Conservation (phyloP, 352 stramenopile species). For the Phytophthora nicotianae region DNA sequence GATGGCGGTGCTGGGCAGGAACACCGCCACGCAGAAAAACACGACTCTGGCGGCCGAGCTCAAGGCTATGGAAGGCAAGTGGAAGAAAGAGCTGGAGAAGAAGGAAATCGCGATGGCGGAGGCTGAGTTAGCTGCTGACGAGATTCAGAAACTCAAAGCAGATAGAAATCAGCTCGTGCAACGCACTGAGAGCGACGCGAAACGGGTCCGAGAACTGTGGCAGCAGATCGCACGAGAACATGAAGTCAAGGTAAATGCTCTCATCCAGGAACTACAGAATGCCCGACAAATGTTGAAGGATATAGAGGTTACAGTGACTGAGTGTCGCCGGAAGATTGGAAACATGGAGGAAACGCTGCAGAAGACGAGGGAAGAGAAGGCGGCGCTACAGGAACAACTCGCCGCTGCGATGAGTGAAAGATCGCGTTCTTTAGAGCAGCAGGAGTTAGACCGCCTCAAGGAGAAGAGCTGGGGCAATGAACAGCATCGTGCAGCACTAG, state of each 20-base stretch:
- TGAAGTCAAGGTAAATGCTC: slow-evolving; percentile 51
- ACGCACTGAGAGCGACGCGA: slow-evolving; percentile 73
- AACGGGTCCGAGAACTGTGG: slow-evolving; percentile 77
- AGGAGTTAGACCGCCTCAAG: slow-evolving; percentile 44
- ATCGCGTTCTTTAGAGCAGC: slow-evolving; percentile 35
- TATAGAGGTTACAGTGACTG: slow-evolving; percentile 25
- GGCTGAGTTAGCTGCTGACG: slow-evolving; percentile 50
- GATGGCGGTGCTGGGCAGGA: slow-evolving; percentile 56
- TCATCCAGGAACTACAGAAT: slow-evolving; percentile 50
- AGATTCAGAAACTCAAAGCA: slow-evolving; percentile 43
- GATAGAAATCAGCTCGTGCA: slow-evolving; percentile 70
- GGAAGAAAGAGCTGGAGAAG: slow-evolving; percentile 68
- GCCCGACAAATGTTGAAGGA: slow-evolving; percentile 31
- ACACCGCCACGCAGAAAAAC: slow-evolving; percentile 61
- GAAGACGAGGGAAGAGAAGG: slow-evolving; percentile 43
- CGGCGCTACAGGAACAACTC: slow-evolving; percentile 46
- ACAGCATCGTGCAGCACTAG: slow-evolving; percentile 35
- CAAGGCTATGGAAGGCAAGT: slow-evolving; percentile 57
- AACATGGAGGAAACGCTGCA: slow-evolving; percentile 45
- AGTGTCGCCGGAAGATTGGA: slow-evolving; percentile 36
- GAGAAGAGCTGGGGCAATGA: slow-evolving; percentile 42
- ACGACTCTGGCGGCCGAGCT: slow-evolving; percentile 51
- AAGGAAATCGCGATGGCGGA: slow-evolving; percentile 60
- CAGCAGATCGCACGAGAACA: slow-evolving; percentile 79
- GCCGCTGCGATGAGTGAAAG: slow-evolving; percentile 37